These are phyloP conservation scores for Babesia gibsoni DNA, from an alignment of 169 alveolate genomes.

Conservation along the genomic window DNA sequence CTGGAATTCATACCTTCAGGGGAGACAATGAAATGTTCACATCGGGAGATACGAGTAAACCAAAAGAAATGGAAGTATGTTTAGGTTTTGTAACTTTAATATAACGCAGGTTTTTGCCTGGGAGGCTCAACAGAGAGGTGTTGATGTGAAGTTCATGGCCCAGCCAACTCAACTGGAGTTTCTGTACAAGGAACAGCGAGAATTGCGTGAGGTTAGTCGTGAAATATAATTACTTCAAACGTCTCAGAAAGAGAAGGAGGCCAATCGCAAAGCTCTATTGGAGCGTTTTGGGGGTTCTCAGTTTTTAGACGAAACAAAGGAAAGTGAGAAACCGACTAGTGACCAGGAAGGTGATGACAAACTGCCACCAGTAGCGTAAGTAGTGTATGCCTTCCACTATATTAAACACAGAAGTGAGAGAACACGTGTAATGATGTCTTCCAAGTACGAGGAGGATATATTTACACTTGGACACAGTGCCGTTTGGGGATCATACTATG, in stretches of 20 bases:
- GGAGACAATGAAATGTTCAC: conserved; percentile 85
- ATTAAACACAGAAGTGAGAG: conserved; percentile 1
- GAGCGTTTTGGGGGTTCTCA: conserved; percentile 62
- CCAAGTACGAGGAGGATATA: conserved; percentile 81
- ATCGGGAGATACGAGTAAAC: conserved; percentile 78
- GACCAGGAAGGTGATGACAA: neutral
- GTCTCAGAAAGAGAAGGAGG: conserved; percentile 30
- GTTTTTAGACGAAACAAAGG: neutral
- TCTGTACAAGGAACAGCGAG: conserved; percentile 67
- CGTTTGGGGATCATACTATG: conserved; percentile 86
- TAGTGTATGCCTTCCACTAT: neutral
- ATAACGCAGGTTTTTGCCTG: conserved; percentile 78
- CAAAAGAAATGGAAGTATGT: conserved; percentile 73
- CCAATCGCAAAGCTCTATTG: conserved; percentile 57
- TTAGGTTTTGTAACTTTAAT: neutral
- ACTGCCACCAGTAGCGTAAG: neutral
- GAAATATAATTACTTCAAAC: neutral
- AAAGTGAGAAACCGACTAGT: neutral
- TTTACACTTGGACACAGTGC: conserved; percentile 76
- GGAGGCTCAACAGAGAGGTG: conserved; percentile 86
- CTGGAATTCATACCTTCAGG: conserved; percentile 70
- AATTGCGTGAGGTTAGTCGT: conserved; percentile 49
- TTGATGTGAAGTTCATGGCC: conserved; percentile 78
- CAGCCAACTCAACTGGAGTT: conserved; percentile 81
- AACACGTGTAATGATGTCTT: conserved; percentile 32